These are phyloP conservation scores for Corylus heterophylla DNA, from an alignment of 306 rosid genomes.

Conservation along the genomic window DNA sequence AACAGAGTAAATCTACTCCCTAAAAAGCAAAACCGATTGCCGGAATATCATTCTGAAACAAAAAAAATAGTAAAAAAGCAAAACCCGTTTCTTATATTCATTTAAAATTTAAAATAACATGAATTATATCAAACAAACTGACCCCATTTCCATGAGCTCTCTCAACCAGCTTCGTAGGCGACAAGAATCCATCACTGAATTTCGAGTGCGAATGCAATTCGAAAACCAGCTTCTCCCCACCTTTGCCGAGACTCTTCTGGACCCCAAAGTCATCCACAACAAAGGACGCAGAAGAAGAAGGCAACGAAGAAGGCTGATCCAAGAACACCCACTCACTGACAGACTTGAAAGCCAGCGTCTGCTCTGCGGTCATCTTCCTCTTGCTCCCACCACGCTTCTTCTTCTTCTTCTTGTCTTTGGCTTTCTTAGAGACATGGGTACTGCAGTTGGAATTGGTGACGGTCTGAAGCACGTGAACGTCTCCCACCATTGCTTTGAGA, in stretches of 20 bases:
- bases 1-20: neutral
- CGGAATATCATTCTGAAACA: neutral
- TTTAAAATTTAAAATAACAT: conserved; percentile 14
- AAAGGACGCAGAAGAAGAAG: conserved; percentile 48
- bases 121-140: conserved; percentile 31
- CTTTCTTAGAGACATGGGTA: conserved; percentile 27
- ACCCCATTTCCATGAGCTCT: conserved; percentile 87
- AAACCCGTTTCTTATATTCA: neutral
- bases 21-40: neutral
- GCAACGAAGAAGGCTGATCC: conserved; percentile 47
- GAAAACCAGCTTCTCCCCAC: conserved; percentile 64
- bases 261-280: conserved; percentile 87
- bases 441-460: conserved; percentile 33
- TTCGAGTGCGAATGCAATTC: conserved; percentile 94
- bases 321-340: conserved; percentile 81
- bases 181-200: conserved; percentile 90
- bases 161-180: conserved; percentile 86
- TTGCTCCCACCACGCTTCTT: conserved; percentile 72
- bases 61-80: neutral
- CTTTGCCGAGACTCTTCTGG: conserved; percentile 62
- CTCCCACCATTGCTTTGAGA: conserved; percentile 56
- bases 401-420: conserved; percentile 62
- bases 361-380: conserved; percentile 89
- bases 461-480: conserved; percentile 30
- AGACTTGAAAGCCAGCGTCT: conserved; percentile 64